Evolutionary conservation across 345 rosid genomes (phyloP).

Genomic region (Salix viminalis): DNA sequence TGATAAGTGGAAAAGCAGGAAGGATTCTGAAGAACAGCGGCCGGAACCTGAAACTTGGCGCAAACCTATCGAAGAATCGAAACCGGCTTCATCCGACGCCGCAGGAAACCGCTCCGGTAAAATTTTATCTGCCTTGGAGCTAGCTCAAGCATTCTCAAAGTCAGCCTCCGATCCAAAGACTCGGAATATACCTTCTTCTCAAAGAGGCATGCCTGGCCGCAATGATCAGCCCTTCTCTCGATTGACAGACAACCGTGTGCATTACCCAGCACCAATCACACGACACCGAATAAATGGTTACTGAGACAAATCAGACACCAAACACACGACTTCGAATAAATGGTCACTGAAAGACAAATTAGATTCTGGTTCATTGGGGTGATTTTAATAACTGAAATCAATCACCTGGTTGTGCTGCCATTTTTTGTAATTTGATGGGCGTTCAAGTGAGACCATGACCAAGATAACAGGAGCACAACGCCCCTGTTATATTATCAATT

Average conservation of each 20-base stretch:
- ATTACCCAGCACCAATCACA: not conserved
- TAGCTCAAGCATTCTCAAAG: slow-evolving; percentile 25
- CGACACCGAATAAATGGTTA: slow-evolving; percentile 18
- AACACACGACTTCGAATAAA: too few species aligned
- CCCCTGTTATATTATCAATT: too few species aligned
- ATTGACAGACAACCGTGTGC: slow-evolving; percentile 11
- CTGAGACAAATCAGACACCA: not conserved
- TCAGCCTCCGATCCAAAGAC: slow-evolving; percentile 17
- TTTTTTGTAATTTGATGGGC: too few species aligned
- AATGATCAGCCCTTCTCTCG: slow-evolving; percentile 23
- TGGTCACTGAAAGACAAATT: too few species aligned
- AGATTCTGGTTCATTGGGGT: too few species aligned
- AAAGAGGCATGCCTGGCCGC: slow-evolving; percentile 1
- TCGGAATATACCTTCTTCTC: not conserved
- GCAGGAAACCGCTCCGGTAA: slow-evolving; percentile 6
- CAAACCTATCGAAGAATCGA: slow-evolving; percentile 14
- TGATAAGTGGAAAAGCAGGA: slow-evolving; percentile 12
- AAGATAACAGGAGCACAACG: too few species aligned
- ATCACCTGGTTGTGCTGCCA: too few species aligned
- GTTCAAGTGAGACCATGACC: too few species aligned
- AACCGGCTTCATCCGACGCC: slow-evolving; percentile 1
- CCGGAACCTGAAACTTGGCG: slow-evolving; percentile 20
- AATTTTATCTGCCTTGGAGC: slow-evolving; percentile 23
- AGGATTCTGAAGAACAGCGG: slow-evolving; percentile 10
- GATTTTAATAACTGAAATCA: too few species aligned